Conservation (phyloP, 2,329 filamentous ascomycete genomes). For the Dichotomopilus funicola region DNA sequence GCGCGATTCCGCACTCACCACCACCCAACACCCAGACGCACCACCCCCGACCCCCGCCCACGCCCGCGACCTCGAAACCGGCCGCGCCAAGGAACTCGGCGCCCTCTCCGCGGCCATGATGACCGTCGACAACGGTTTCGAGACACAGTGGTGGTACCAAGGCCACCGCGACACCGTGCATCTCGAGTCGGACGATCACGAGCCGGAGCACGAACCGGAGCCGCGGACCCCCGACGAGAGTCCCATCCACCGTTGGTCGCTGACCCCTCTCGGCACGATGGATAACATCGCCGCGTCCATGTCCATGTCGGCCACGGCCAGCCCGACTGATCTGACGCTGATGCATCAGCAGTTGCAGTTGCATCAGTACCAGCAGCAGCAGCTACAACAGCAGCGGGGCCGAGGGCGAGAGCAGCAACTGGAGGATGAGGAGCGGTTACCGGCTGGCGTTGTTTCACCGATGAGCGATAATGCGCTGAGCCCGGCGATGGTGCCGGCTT, state of each 20-base stretch:
- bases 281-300: background rate
- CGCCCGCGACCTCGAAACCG: slow-evolving; percentile 30
- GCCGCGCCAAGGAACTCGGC: slow-evolving; percentile 37
- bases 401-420: too few relatives aligned
- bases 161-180: slow-evolving; percentile 30
- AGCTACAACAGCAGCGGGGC: too few relatives aligned
- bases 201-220: slow-evolving; percentile 8
- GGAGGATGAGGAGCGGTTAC: background rate
- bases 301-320: background rate
- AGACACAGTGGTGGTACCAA: slow-evolving; percentile 53
- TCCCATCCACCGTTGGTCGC: slow-evolving; percentile 13
- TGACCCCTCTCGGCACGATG: too few relatives aligned
- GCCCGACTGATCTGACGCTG: background rate
- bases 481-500: slow-evolving; percentile 15
- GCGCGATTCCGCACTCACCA: background rate
- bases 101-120: slow-evolving; percentile 47
- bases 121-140: slow-evolving; percentile 52
- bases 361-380: too few relatives aligned
- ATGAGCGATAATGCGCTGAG: slow-evolving; percentile 29
- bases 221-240: slow-evolving; percentile 5
- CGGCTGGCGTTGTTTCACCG: slow-evolving; percentile 31
- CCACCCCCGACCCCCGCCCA: background rate
- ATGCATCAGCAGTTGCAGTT: too few relatives aligned
- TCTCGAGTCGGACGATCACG: background rate
- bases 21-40: background rate